phyloP scores from a whole-genome alignment of 495 filamentous ascomycete genomes.

The Aspergillus saccharolyticus region DNA sequence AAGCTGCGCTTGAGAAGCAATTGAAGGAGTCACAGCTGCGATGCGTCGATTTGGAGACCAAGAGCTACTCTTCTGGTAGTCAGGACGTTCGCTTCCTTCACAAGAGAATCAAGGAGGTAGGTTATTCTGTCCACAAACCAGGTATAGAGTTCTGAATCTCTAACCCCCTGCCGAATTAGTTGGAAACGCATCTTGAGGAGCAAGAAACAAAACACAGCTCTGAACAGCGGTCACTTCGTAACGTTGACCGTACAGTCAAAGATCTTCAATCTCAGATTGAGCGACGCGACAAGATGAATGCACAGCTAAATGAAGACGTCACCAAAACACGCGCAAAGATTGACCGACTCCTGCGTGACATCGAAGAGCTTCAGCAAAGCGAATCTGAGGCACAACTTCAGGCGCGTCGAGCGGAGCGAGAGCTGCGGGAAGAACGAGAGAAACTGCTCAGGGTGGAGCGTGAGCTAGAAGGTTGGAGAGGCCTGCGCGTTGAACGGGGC shows the following conservation, averaged over 20 bases:
- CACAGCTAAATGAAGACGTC: slow-evolving; percentile 76
- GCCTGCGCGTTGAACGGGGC: slow-evolving; percentile 58
- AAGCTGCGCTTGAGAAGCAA: slow-evolving; percentile 81
- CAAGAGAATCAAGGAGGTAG: slow-evolving; percentile 92
- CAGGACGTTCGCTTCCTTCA: slow-evolving; percentile 95
- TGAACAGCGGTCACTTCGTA: slow-evolving; percentile 81
- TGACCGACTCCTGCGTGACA: slow-evolving; percentile 78
- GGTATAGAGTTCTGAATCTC: neutral
- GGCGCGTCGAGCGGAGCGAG: slow-evolving; percentile 79
- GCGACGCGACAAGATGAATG: slow-evolving; percentile 78
- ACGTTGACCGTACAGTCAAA: slow-evolving; percentile 89
- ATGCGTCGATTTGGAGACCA: slow-evolving; percentile 91
- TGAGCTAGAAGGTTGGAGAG: slow-evolving; percentile 84
- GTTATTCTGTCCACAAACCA: slow-evolving; percentile 10
- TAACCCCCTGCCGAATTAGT: slow-evolving; percentile 46
- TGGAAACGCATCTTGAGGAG: slow-evolving; percentile 85
- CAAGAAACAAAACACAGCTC: slow-evolving; percentile 72
- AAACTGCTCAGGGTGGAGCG: slow-evolving; percentile 76
- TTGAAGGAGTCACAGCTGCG: slow-evolving; percentile 87
- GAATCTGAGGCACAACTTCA: slow-evolving; percentile 76
- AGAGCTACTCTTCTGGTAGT: slow-evolving; percentile 88
- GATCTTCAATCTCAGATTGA: slow-evolving; percentile 92
- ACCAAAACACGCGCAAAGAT: slow-evolving; percentile 79
- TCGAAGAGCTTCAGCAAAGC: slow-evolving; percentile 86
- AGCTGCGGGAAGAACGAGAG: slow-evolving; percentile 84